phyloP scores from a whole-genome alignment of 805 yeast species.

The Starmerella apis region DNA sequence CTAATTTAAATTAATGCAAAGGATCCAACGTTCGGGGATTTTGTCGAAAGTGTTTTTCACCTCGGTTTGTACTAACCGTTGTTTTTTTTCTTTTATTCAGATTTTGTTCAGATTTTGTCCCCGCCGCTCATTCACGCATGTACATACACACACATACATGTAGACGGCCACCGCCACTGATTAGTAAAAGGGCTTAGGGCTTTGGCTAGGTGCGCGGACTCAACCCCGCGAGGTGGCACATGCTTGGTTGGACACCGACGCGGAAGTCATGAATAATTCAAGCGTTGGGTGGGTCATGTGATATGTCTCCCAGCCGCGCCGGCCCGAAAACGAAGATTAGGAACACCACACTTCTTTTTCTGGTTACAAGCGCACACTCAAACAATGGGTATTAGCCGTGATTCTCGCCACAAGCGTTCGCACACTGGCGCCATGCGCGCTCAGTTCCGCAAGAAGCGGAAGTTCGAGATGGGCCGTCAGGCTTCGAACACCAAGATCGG shows the following conservation, averaged over 20 bases:
- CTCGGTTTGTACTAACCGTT: too few species aligned
- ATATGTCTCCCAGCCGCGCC: not conserved
- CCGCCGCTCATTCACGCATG: too few species aligned
- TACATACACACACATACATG: too few species aligned
- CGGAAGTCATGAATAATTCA: conserved; percentile 3
- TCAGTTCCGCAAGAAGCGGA: conserved; percentile 99
- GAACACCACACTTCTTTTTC: conserved; percentile 12
- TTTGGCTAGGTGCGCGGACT: not conserved
- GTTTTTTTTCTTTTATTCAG: too few species aligned
- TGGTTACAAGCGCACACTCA: conserved; percentile 26
- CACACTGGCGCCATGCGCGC: conserved; percentile 99
- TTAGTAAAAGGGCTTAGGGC: conserved; percentile 10
- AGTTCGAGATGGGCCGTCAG: conserved; percentile 99
- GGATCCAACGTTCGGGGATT: too few species aligned
- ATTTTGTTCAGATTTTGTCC: too few species aligned
- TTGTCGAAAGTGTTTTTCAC: too few species aligned
- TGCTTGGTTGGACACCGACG: not conserved
- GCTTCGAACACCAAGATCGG: conserved; percentile 99
- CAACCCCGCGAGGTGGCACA: not conserved
- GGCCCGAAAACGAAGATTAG: conserved; percentile 11
- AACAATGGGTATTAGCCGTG: conserved; percentile 99
- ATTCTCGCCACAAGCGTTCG: conserved; percentile 99
- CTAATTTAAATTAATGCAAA: too few species aligned
- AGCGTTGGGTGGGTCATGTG: conserved; percentile 1
- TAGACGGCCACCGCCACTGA: too few species aligned